Evolutionary conservation across 106 monocot genomes (phyloP), one percentile per base, ranked within the genome.

Genomic region (Platanthera guangdongensis): DNA sequence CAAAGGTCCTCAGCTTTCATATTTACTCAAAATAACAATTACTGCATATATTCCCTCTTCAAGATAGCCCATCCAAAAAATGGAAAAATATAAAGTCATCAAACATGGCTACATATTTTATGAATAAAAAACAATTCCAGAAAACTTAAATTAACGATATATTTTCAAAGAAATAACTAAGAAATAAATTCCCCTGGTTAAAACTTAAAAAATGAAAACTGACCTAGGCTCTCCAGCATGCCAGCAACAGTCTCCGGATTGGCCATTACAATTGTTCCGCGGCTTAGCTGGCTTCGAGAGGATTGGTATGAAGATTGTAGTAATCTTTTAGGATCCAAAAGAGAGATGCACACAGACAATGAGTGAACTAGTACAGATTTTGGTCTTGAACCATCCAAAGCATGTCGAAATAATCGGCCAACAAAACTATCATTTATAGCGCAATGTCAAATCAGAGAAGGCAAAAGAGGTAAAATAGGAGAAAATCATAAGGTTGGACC

Each of bases 311-410:
- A 89, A 82, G 89, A 73, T 69, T 87, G 83, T 51, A 84, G 75
- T 51, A 89, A 72, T 79, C 91, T 84, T 72, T 86, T 95, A 46
- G 94, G 94, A 86, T 95, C 94, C 52, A 95, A 55, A 57, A 95
- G 84, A 55, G 87, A 91, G 75, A 95, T 95, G 84, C 94, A 95
- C n/a, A 95, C 89, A 11, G 94, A 87, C 76, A 95, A 86, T 8
- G 91, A 88, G 72, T 95, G 82, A 62, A 95, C 80, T n/a, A 95
- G 80, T 72, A 95, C 94, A 68, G 94, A 91, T 77, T 84, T 89
- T 71, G 94, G 91, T 76, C 94, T 85, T 28, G 89, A 91, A 73
- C 76, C 82, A 81, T 89, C 91, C 79, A 95, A 67, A 55, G 87
- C 91, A 89, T 84, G 82, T 74, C 59, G 84, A 82, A 95, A 92